Evolutionary conservation across 2,329 filamentous ascomycete species (phyloP), one percentile per base, ranked within the genome.

Genomic region (Calycina herbarum): DNA sequence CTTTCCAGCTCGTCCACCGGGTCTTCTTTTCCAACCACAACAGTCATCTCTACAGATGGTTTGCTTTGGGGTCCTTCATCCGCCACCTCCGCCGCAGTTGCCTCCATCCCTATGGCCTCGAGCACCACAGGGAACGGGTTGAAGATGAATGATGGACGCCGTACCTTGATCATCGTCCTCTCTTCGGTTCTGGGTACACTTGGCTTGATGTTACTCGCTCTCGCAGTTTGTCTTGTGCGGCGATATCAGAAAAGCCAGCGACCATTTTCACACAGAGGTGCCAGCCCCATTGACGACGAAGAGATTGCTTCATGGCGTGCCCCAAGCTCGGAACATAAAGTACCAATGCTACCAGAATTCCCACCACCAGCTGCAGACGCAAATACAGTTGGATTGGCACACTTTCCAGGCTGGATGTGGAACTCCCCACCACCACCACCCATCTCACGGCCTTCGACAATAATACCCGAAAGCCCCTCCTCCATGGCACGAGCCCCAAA

Each of bases 241-340:
- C 73, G 71, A 7, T 73, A 71, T 64, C 67, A 66, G 8, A 65
- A 57, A 62, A 63, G 69, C 31, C 76, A 76, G 40, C 69, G 74
- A 13, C 78, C 78, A 3, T 79, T 87, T 64, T 80, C 85, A 69
- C 79, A 80, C 61, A 79, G 86, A 61, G 85, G 84, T 59, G 84
- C 85, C 57, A 85, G 85, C 0, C 86, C 87, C 13, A 87, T 89
- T 66, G 82, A 84, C 68, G 87, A 89, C 70, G 86, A 88, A 66
- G 87, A 89, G 74, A 89, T 89, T 66, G 85, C 85, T 70, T 86
- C 85, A 3, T 89, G 87, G 87, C 48, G 78, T 75, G 61, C 64
- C n/a, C 71, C 68, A 31, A 67, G 57, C 10, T 51, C 42, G 20
- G 68, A 72, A 56, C 63, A 63, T 38, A 71, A 70, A 59, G 63